Evolutionary conservation across 768 basidiomycete genomes (phyloP).

Genomic region (Amanita thiersii): DNA sequence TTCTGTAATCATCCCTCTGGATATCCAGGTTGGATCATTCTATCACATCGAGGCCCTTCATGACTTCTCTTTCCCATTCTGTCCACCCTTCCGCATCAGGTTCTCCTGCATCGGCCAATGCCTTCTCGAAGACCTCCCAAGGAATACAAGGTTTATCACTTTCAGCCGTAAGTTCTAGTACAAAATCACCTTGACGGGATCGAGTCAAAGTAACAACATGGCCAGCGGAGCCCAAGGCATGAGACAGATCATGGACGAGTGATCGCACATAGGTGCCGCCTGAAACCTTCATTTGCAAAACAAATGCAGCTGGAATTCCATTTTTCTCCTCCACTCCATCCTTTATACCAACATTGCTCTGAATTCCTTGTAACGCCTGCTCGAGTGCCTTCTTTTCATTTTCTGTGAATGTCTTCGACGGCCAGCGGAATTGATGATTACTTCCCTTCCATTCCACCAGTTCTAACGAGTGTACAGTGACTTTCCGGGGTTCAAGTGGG

Average conservation of each 20-base stretch:
- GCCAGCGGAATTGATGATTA: slow-evolving; percentile 74
- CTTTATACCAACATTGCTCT: slow-evolving; percentile 28
- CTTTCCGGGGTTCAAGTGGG: slow-evolving; percentile 83
- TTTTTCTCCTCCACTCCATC: slow-evolving; percentile 29
- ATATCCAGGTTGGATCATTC: too few species aligned
- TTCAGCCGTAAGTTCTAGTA: slow-evolving; percentile 36
- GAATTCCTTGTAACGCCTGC: slow-evolving; percentile 47
- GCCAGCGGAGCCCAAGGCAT: slow-evolving; percentile 77
- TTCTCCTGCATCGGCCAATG: slow-evolving; percentile 43
- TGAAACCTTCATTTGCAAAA: slow-evolving; percentile 87
- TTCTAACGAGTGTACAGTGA: slow-evolving; percentile 75
- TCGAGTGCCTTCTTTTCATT: slow-evolving; percentile 67
- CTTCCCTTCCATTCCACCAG: slow-evolving; percentile 70
- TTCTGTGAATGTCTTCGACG: slow-evolving; percentile 56
- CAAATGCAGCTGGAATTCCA: slow-evolving; percentile 67
- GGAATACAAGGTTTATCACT: slow-evolving; percentile 59
- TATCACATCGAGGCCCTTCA: slow-evolving; percentile 58
- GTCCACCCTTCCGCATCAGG: slow-evolving; percentile 59
- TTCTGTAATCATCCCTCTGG: neutral
- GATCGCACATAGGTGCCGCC: slow-evolving; percentile 97
- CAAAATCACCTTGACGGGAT: slow-evolving; percentile 82
- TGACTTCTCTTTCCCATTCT: slow-evolving; percentile 79
- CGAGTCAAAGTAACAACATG: slow-evolving; percentile 90
- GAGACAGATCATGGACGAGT: slow-evolving; percentile 89
- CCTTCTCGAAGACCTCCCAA: slow-evolving; percentile 67